These are phyloP conservation scores for Lepidopterella palustris DNA, from an alignment of 495 filamentous ascomycete genomes.

Conservation along the genomic window DNA sequence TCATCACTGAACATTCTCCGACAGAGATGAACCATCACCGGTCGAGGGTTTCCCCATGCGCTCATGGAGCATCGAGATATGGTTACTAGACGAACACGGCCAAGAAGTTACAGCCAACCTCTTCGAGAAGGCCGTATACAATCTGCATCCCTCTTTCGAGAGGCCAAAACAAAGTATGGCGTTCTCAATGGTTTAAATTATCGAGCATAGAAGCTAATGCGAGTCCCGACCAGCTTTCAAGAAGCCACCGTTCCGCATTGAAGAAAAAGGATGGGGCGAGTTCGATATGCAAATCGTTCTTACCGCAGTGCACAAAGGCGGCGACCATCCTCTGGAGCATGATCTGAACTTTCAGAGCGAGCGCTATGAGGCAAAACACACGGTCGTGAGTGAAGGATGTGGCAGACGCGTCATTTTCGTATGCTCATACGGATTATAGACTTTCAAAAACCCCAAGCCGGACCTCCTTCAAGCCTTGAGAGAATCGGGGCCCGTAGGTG, in stretches of 20 bases:
- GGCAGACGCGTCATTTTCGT: neutral
- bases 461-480: conserved; percentile 65
- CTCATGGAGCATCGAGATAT: conserved; percentile 57
- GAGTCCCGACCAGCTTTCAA: conserved; percentile 40
- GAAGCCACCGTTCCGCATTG: conserved; percentile 78
- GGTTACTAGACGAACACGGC: conserved; percentile 53
- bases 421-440: conserved; percentile 38
- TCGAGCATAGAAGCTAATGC: neutral
- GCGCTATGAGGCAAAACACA: conserved; percentile 78
- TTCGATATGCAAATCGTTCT: conserved; percentile 91
- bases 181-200: neutral
- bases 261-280: conserved; percentile 97
- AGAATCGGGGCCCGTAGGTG: conserved; percentile 67
- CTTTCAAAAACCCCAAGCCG: conserved; percentile 88
- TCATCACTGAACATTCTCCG: conserved; percentile 13
- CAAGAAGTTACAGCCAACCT: conserved; percentile 63
- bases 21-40: conserved; percentile 60
- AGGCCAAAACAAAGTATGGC: conserved; percentile 71
- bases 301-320: conserved; percentile 73
- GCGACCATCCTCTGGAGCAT: conserved; percentile 72
- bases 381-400: conserved; percentile 49
- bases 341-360: conserved; percentile 85
- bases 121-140: conserved; percentile 89
- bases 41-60: conserved; percentile 89
- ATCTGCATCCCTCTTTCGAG: conserved; percentile 87